Evolutionary conservation across 352 stramenopile species (phyloP).

Genomic region (Pythium biforme): DNA sequence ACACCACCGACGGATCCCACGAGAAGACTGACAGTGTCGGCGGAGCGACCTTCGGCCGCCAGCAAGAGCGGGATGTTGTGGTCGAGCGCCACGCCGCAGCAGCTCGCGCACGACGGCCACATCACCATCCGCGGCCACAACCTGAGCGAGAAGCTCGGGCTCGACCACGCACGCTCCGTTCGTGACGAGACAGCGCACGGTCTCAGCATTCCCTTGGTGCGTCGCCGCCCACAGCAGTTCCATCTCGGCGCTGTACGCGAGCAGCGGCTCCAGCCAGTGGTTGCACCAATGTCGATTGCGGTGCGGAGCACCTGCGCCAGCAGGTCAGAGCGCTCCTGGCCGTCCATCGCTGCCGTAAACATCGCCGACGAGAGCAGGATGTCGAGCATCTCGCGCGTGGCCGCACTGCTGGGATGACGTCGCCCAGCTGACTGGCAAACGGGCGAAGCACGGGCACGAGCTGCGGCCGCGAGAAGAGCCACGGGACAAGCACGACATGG

Average conservation of each 20-base stretch:
- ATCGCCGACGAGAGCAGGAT: not conserved
- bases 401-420: too few relatives aligned
- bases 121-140: not conserved
- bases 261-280: not conserved
- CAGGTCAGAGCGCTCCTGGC: not conserved
- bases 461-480: slow-evolving; percentile 3
- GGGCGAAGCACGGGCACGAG: not conserved
- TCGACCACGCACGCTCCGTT: not conserved
- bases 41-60: not conserved
- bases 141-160: not conserved
- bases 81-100: slow-evolving; percentile 1
- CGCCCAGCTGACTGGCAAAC: too few relatives aligned
- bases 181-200: not conserved
- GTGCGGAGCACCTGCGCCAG: not conserved
- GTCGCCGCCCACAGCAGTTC: not conserved
- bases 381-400: slow-evolving; percentile 6
- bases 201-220: too few relatives aligned
- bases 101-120: not conserved
- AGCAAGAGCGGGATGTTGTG: not conserved
- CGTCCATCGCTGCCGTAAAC: not conserved
- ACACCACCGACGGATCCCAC: not conserved
- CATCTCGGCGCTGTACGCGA: slow-evolving; percentile 6
- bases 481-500: slow-evolving; percentile 1
- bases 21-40: not conserved
- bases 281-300: not conserved